Conservation (phyloP, 75 land plant species). For the Picea glauca region DNA sequence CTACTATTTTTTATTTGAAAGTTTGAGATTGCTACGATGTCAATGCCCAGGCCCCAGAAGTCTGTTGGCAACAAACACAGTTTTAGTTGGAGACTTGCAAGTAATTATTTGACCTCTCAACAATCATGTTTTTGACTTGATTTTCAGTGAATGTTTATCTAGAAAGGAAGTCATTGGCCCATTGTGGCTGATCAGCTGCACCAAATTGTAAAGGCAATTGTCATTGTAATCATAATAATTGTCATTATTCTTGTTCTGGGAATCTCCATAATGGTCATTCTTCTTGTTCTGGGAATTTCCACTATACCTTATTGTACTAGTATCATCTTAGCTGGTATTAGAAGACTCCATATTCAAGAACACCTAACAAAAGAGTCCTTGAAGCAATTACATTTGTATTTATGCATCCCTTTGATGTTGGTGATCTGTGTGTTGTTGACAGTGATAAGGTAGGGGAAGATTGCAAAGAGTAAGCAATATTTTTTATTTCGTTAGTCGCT, state of each 20-base stretch:
- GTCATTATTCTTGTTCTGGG: too few species aligned
- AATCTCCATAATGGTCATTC: too few species aligned
- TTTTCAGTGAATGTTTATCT: conserved; percentile 11
- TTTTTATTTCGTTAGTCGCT: too few species aligned
- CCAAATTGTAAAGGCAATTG: too few species aligned
- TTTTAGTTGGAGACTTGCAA: too few species aligned
- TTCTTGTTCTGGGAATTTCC: conserved; percentile 23
- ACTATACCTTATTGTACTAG: conserved; percentile 39
- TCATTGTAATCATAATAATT: too few species aligned
- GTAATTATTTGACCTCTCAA: too few species aligned
- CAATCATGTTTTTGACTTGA: not conserved
- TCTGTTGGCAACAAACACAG: too few species aligned
- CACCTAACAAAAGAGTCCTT: conserved; percentile 42
- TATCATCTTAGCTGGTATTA: not conserved
- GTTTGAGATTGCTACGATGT: not conserved
- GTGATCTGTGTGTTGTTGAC: conserved; percentile 67
- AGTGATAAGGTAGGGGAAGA: conserved; percentile 31
- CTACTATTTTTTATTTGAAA: not conserved
- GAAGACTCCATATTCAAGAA: conserved; percentile 56
- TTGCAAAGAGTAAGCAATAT: too few species aligned
- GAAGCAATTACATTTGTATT: conserved; percentile 69
- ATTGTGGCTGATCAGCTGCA: too few species aligned
- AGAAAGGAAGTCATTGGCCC: too few species aligned
- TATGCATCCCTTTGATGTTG: conserved; percentile 74
- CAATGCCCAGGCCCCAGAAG: not conserved